These are phyloP conservation scores for Colletotrichum salicis DNA, from an alignment of 2,329 filamentous ascomycete genomes.

Conservation along the genomic window DNA sequence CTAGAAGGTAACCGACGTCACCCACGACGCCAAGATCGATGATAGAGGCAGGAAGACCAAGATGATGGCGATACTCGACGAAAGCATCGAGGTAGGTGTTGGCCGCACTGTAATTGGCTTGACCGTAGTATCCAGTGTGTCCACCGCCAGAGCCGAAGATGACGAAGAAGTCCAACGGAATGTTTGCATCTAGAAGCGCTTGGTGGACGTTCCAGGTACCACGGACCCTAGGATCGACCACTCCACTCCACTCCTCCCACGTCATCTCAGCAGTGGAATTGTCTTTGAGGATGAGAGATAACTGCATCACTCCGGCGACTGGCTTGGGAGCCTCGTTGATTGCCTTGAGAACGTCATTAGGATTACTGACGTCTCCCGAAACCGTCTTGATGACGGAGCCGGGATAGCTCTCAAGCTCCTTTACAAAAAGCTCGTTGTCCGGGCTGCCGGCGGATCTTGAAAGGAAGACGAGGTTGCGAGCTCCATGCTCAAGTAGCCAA, in stretches of 20 bases:
- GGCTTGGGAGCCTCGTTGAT: not conserved
- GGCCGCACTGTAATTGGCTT: slow-evolving; percentile 53
- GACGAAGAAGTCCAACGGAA: slow-evolving; percentile 52
- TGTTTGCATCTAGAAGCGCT: slow-evolving; percentile 35
- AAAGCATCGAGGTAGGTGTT: slow-evolving; percentile 55
- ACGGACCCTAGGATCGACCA: slow-evolving; percentile 48
- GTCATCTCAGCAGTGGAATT: slow-evolving; percentile 45
- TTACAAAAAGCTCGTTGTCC: slow-evolving; percentile 24
- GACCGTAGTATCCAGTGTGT: slow-evolving; percentile 49
- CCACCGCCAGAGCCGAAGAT: slow-evolving; percentile 62
- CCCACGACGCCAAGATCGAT: slow-evolving; percentile 51
- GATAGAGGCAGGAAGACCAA: slow-evolving; percentile 50
- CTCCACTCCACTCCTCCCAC: slow-evolving; percentile 45
- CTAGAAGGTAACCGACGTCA: slow-evolving; percentile 46
- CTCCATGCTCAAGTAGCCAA: slow-evolving; percentile 46
- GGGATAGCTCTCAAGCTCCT: slow-evolving; percentile 37
- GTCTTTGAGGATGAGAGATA: slow-evolving; percentile 13
- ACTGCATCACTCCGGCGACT: slow-evolving; percentile 21
- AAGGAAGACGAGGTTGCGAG: slow-evolving; percentile 42
- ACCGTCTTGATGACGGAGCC: not conserved
- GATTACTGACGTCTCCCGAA: slow-evolving; percentile 17
- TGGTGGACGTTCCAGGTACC: slow-evolving; percentile 55
- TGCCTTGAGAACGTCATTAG: slow-evolving; percentile 1
- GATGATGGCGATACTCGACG: slow-evolving; percentile 46
- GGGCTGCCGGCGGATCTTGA: slow-evolving; percentile 38